A percentile compares a stretch with the other conserved stretches of the same genome.
Evolutionary conservation across 305 asterid genomes (phyloP).

Genomic region (Rubia tinctorum): DNA sequence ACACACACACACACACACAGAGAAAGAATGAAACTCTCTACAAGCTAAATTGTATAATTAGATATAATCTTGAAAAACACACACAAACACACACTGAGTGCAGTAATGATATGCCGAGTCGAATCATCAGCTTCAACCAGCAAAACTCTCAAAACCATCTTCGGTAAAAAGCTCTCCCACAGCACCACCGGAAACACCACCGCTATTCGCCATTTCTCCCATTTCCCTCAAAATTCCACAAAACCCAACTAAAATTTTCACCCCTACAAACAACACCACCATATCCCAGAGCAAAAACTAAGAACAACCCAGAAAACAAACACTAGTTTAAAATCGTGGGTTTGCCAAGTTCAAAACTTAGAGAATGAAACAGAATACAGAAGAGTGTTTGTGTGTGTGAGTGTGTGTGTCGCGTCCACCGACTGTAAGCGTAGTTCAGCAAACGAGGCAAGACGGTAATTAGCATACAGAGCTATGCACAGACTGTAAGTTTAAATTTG

Average conservation of each 20-base stretch:
- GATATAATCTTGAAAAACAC: neutral
- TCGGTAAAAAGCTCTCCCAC: slow-evolving; percentile 88
- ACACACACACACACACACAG: neutral
- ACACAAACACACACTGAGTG: slow-evolving; percentile 52
- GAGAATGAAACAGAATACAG: neutral
- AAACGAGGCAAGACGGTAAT: neutral
- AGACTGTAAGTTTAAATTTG: neutral
- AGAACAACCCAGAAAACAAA: neutral
- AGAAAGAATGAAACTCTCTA: neutral
- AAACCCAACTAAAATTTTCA: neutral
- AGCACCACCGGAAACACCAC: slow-evolving; percentile 11
- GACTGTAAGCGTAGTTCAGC: neutral
- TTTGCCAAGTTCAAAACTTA: neutral
- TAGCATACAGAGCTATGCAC: neutral
- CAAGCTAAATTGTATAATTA: too few relatives aligned
- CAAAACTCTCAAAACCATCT: slow-evolving; percentile 70
- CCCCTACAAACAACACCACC: neutral
- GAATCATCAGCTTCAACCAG: slow-evolving; percentile 86
- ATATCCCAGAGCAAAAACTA: neutral
- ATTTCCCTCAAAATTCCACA: slow-evolving; percentile 13
- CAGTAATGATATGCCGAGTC: slow-evolving; percentile 90
- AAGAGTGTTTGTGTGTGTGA: neutral
- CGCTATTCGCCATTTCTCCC: slow-evolving; percentile 50
- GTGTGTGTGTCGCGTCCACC: neutral
- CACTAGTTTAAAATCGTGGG: too few relatives aligned